A percentile compares a stretch with the other conserved stretches of the same genome.
Conservation (phyloP, 2,329 filamentous ascomycete species). For the Xylaria sp. region DNA sequence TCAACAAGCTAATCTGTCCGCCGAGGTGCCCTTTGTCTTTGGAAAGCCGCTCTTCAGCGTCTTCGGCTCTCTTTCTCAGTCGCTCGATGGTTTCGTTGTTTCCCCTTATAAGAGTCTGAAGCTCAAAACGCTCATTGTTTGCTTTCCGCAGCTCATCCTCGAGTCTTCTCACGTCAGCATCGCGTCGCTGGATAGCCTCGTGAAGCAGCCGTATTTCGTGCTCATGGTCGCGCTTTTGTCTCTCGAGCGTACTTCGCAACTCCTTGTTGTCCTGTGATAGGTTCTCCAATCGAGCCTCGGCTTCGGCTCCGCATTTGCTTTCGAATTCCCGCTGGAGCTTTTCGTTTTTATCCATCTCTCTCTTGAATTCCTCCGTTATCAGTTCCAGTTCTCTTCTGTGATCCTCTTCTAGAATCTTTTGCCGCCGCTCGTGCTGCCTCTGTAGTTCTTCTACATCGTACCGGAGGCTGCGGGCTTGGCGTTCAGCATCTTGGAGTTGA, state of each 20-base stretch:
- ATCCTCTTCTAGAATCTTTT: conserved; percentile 45
- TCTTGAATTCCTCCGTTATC: conserved; percentile 56
- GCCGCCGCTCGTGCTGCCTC: conserved; percentile 49
- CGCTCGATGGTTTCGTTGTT: conserved; percentile 47
- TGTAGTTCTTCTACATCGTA: conserved; percentile 57
- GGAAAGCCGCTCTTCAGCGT: conserved; percentile 47
- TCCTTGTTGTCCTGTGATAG: conserved; percentile 72
- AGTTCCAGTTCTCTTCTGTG: conserved; percentile 67
- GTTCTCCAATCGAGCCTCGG: conserved; percentile 45
- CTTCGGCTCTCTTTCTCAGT: conserved; percentile 46
- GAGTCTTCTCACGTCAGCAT: conserved; percentile 61
- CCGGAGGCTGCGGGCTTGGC: conserved; percentile 60
- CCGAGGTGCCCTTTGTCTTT: conserved; percentile 48
- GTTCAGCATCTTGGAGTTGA: conserved; percentile 73
- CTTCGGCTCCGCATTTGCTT: conserved; percentile 50
- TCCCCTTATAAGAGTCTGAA: conserved; percentile 45
- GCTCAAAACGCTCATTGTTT: conserved; percentile 39
- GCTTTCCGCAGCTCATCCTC: conserved; percentile 56
- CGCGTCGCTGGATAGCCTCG: conserved; percentile 64
- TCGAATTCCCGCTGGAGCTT: conserved; percentile 62
- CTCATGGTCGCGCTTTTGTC: conserved; percentile 61
- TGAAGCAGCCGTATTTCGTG: conserved; percentile 54
- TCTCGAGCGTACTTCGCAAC: conserved; percentile 64
- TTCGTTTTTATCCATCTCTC: conserved; percentile 65
- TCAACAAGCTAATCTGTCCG: conserved; percentile 47